Evolutionary conservation across 768 basidiomycete genomes (phyloP).

Genomic region (Termitomyces sp.): DNA sequence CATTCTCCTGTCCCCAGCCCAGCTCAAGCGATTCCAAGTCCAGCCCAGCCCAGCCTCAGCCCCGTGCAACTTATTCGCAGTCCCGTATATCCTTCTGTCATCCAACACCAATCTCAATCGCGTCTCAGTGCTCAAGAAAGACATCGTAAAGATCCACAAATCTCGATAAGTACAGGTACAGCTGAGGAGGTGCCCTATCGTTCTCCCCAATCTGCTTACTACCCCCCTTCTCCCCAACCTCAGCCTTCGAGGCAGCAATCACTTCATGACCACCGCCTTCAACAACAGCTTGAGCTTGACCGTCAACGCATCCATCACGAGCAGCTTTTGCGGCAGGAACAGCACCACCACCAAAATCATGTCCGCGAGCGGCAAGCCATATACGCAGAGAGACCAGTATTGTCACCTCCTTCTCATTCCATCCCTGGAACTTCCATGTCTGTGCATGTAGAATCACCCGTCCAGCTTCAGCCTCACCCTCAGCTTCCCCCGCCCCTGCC

Average conservation of each 20-base stretch:
- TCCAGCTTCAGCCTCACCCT: constrained; percentile 6
- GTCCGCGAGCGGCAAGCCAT: constrained; percentile 19
- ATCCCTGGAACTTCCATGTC: constrained; percentile 6
- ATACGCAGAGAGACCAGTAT: constrained; percentile 3
- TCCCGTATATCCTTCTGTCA: not conserved
- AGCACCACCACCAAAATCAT: constrained; percentile 16
- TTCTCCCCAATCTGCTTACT: constrained; percentile 6
- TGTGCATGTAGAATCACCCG: constrained; percentile 11
- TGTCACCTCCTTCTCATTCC: constrained; percentile 7
- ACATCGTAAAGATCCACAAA: constrained; percentile 11
- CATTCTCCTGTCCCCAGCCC: constrained; percentile 1
- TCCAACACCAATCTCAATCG: constrained; percentile 8
- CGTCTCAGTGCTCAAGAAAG: constrained; percentile 5
- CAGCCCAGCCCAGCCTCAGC: constrained; percentile 8
- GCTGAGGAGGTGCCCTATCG: constrained; percentile 11
- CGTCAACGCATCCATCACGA: constrained; percentile 21
- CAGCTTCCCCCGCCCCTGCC: constrained; percentile 6
- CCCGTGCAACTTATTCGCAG: constrained; percentile 8
- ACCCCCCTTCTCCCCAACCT: not conserved
- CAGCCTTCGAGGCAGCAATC: constrained; percentile 4
- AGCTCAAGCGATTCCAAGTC: constrained; percentile 2
- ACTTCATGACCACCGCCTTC: constrained; percentile 15
- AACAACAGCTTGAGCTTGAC: constrained; percentile 19
- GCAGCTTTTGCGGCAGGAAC: constrained; percentile 17
- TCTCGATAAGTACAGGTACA: not conserved